Evolutionary conservation across 108 stramenopile genomes (phyloP).

Genomic region (Pseudonitzschia multistriata): DNA sequence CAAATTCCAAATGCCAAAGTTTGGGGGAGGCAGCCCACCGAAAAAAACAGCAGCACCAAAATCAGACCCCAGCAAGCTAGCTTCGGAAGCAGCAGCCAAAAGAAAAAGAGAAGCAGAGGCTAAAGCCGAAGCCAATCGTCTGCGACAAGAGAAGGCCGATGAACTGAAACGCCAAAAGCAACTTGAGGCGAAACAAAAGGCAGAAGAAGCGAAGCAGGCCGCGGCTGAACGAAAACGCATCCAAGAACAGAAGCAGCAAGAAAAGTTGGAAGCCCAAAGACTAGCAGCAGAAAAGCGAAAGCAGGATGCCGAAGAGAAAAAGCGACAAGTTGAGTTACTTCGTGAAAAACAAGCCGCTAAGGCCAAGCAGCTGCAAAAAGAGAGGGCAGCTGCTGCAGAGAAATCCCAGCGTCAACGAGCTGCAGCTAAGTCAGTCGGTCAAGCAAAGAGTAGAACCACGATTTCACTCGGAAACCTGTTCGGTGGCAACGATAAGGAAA

Average conservation of each 20-base stretch:
- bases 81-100: slow-evolving; percentile 21
- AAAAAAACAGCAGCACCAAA: neutral
- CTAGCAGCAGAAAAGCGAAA: neutral
- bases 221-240: slow-evolving; percentile 24
- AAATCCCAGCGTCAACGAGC: slow-evolving; percentile 7
- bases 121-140: slow-evolving; percentile 2
- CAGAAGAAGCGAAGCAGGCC: slow-evolving; percentile 15
- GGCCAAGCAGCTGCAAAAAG: neutral
- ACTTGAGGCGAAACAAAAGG: slow-evolving; percentile 17
- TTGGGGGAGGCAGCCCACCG: slow-evolving; percentile 23
- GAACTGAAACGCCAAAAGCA: slow-evolving; percentile 8
- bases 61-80: slow-evolving; percentile 1
- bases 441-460: slow-evolving; percentile 12
- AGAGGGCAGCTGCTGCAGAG: slow-evolving; percentile 7
- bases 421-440: slow-evolving; percentile 14
- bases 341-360: slow-evolving; percentile 1
- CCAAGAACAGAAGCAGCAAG: slow-evolving; percentile 19
- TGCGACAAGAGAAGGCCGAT: slow-evolving; percentile 16
- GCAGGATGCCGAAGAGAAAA: slow-evolving; percentile 4
- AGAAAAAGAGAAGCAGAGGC: slow-evolving; percentile 17
- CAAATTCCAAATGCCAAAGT: slow-evolving; percentile 31
- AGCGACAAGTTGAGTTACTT: neutral
- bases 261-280: slow-evolving; percentile 12
- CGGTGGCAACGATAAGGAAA: slow-evolving; percentile 6
- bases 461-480: slow-evolving; percentile 27